phyloP scores from a whole-genome alignment of 352 stramenopile genomes.

The Pythium myriotylum region DNA sequence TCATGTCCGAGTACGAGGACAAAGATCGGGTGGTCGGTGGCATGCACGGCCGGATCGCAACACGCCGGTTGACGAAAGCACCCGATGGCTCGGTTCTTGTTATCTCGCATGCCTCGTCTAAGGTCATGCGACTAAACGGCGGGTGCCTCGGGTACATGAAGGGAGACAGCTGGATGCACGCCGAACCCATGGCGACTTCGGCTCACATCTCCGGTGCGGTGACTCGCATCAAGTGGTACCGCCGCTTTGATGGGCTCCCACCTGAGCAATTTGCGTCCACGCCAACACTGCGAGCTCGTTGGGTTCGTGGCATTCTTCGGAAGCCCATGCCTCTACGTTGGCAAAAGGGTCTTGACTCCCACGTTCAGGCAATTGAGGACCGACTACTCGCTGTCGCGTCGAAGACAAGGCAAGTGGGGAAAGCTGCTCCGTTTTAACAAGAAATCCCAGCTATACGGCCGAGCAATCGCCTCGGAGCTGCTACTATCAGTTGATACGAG shows the following conservation, averaged over 20 bases:
- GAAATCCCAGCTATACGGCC: too few relatives aligned
- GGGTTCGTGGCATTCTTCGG: not conserved
- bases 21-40: too few relatives aligned
- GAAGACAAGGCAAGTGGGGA: too few relatives aligned
- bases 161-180: not conserved
- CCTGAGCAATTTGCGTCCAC: not conserved
- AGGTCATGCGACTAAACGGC: not conserved
- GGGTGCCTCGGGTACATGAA: not conserved
- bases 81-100: not conserved
- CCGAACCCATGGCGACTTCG: not conserved
- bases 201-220: not conserved
- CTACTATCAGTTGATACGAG: too few relatives aligned
- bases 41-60: too few relatives aligned
- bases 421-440: too few relatives aligned
- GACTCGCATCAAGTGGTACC: not conserved
- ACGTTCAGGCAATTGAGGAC: too few relatives aligned
- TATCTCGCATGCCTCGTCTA: not conserved
- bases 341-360: too few relatives aligned
- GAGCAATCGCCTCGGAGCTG: too few relatives aligned
- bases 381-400: too few relatives aligned
- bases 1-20: too few relatives aligned
- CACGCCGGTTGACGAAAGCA: not conserved
- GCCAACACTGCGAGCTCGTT: not conserved
- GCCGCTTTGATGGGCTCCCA: not conserved
- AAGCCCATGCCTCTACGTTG: too few relatives aligned